Evolutionary conservation across 225 moss, liverwort and hornwort genomes (phyloP).

Genomic region (Ulota crispa): DNA sequence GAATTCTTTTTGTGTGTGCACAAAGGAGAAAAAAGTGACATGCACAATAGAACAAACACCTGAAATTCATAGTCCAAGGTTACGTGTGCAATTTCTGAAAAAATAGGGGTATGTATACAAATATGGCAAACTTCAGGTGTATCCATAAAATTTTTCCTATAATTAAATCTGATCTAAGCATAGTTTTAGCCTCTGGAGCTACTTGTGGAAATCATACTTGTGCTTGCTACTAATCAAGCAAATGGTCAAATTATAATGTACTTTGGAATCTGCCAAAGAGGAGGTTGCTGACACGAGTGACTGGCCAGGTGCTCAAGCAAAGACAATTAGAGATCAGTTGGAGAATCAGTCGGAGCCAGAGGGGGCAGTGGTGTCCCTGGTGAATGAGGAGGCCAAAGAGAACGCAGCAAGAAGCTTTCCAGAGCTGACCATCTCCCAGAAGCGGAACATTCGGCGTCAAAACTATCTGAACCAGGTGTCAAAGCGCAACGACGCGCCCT

Average conservation of each 20-base stretch:
- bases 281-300: constrained; percentile 22
- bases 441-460: constrained; percentile 79
- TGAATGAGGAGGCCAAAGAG: constrained; percentile 9
- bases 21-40: too few species aligned
- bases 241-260: background rate
- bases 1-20: too few species aligned
- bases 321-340: constrained; percentile 81
- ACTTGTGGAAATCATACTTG: too few species aligned
- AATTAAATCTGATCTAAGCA: too few species aligned
- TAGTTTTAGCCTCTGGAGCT: too few species aligned
- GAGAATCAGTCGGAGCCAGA: constrained; percentile 42
- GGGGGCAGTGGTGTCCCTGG: constrained; percentile 39
- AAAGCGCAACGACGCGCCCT: constrained; percentile 64
- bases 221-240: too few species aligned
- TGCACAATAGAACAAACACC: too few species aligned
- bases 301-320: constrained; percentile 23
- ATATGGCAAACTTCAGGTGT: too few species aligned
- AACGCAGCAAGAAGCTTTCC: background rate
- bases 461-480: constrained; percentile 76
- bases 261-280: constrained; percentile 9
- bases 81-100: too few species aligned
- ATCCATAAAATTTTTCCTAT: too few species aligned
- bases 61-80: too few species aligned
- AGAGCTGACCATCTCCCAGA: constrained; percentile 72
- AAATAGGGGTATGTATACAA: too few species aligned